Percentiles rank a stretch among this genome's conserved stretches.
These are phyloP conservation scores for Linaria vulgaris DNA, from an alignment of 257 asterid species.

Conservation along the genomic window DNA sequence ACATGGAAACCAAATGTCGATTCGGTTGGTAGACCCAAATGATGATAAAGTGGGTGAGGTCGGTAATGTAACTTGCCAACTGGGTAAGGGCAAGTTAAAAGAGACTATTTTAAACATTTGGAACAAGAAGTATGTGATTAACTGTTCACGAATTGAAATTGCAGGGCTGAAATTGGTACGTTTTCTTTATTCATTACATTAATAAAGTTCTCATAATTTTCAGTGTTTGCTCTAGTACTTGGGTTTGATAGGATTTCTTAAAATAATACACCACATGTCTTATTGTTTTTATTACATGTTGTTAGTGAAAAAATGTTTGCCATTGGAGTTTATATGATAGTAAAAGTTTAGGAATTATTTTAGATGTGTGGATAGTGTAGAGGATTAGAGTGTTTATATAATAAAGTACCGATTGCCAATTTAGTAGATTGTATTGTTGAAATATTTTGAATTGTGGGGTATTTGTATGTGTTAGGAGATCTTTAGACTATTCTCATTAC, in stretches of 20 bases:
- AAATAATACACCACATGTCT: not conserved
- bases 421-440: too few relatives aligned
- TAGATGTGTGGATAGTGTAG: too few relatives aligned
- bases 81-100: conserved; percentile 2
- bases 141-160: conserved; percentile 42
- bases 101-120: conserved; percentile 27
- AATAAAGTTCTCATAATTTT: not conserved
- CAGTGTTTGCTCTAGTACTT: not conserved
- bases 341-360: too few relatives aligned
- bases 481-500: too few relatives aligned
- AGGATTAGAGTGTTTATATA: too few relatives aligned
- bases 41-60: conserved; percentile 29
- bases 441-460: too few relatives aligned
- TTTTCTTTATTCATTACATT: not conserved
- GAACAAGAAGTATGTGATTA: conserved; percentile 33
- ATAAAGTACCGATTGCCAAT: too few relatives aligned
- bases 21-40: conserved; percentile 23
- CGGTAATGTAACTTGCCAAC: conserved; percentile 36
- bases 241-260: not conserved
- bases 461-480: too few relatives aligned
- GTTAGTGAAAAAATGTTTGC: too few relatives aligned
- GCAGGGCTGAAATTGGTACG: conserved; percentile 51
- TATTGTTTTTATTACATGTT: too few relatives aligned
- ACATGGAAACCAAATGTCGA: conserved; percentile 25
- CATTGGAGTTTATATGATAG: too few relatives aligned